Evolutionary conservation across 495 filamentous ascomycete genomes (phyloP).

Genomic region (Amorphotheca resinae): DNA sequence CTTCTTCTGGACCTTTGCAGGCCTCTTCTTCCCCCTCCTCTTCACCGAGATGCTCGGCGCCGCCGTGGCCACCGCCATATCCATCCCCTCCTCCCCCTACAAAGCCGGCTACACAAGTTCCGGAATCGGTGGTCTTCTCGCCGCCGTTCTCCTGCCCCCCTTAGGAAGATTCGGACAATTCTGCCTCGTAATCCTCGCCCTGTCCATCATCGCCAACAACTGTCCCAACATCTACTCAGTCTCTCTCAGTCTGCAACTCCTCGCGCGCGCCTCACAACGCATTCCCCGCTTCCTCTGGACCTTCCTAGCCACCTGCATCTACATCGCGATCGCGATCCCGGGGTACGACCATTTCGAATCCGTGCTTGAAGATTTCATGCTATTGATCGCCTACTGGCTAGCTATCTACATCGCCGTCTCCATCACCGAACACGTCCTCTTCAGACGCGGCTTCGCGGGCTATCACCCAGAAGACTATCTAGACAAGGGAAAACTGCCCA

Average conservation of each 20-base stretch:
- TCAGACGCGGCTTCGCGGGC: conserved; percentile 50
- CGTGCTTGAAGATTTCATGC: conserved; percentile 69
- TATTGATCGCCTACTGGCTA: conserved; percentile 73
- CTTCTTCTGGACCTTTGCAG: conserved; percentile 58
- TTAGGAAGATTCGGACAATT: conserved; percentile 71
- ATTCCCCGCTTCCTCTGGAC: conserved; percentile 75
- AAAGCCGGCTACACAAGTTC: conserved; percentile 44
- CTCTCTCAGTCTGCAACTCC: conserved; percentile 58
- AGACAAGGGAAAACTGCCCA: conserved; percentile 45
- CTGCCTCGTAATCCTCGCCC: conserved; percentile 66
- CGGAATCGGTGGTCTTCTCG: conserved; percentile 60
- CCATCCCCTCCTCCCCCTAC: conserved; percentile 37
- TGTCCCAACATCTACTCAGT: conserved; percentile 87
- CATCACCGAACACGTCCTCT: conserved; percentile 65
- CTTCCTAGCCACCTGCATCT: conserved; percentile 51
- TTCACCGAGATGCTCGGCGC: conserved; percentile 74
- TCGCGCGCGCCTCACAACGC: conserved; percentile 48
- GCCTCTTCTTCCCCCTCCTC: conserved; percentile 57
- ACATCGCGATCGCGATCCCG: conserved; percentile 65
- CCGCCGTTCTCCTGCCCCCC: conserved; percentile 48
- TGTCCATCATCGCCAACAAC: conserved; percentile 75
- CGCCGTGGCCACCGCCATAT: conserved; percentile 54
- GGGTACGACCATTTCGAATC: conserved; percentile 62
- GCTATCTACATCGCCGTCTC: conserved; percentile 69
- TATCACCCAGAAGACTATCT: conserved; percentile 53